phyloP scores from a whole-genome alignment of 495 filamentous ascomycete species.

The Penicillium longicatenatum region DNA sequence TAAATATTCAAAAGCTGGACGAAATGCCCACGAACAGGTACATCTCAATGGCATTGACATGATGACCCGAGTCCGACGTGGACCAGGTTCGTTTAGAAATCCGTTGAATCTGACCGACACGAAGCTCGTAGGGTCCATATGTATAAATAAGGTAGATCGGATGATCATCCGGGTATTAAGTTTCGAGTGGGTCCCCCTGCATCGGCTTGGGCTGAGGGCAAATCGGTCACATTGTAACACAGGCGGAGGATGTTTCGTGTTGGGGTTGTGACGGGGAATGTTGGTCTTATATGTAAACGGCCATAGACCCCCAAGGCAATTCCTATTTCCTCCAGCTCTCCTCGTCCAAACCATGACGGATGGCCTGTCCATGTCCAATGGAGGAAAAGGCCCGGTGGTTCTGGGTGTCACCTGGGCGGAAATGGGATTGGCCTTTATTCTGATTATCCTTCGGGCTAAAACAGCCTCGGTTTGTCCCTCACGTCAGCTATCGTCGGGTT shows the following conservation, averaged over 20 bases:
- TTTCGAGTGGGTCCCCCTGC: background rate
- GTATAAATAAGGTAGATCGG: background rate
- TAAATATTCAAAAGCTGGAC: background rate
- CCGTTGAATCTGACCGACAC: too few relatives aligned
- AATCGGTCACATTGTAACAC: background rate
- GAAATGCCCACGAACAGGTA: too few relatives aligned
- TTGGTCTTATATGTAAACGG: background rate
- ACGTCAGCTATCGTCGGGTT: conserved; percentile 9
- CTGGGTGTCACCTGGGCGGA: conserved; percentile 33
- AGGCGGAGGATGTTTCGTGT: background rate
- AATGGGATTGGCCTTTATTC: conserved; percentile 23
- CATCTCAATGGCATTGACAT: too few relatives aligned
- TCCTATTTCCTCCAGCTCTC: background rate
- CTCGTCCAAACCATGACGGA: conserved; percentile 3
- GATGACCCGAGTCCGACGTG: background rate
- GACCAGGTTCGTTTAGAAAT: background rate
- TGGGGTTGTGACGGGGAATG: background rate
- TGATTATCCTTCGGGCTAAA: conserved; percentile 29
- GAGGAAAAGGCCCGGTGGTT: conserved; percentile 26
- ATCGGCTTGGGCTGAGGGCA: background rate
- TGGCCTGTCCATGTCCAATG: conserved; percentile 11
- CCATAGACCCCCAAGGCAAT: background rate
- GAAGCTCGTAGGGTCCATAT: background rate
- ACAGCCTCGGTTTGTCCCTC: conserved; percentile 23
- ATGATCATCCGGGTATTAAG: background rate